Evolutionary conservation across 2,329 filamentous ascomycete genomes (phyloP).

Genomic region (Phyllosticta citriasiana): DNA sequence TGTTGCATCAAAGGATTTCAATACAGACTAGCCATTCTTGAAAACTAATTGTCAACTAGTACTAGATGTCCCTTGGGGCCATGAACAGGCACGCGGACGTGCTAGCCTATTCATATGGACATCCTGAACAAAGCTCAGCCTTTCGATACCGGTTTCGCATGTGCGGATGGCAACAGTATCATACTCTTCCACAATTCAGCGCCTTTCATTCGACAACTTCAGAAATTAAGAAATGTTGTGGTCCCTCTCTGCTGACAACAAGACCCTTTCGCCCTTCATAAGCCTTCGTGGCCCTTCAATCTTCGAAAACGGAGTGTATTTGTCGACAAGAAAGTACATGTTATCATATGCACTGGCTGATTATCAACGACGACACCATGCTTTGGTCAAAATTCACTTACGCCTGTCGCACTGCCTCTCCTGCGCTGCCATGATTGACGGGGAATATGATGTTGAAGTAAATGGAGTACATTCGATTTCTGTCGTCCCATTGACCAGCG

Average conservation of each 20-base stretch:
- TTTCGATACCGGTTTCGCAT: background rate
- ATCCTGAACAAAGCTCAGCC: background rate
- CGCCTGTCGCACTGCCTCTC: slow-evolving; percentile 8
- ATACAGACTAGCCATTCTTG: background rate
- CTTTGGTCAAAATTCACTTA: background rate
- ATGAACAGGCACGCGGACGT: background rate
- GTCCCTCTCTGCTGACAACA: background rate
- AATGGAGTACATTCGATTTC: slow-evolving; percentile 8
- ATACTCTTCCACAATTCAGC: background rate
- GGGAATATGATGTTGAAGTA: slow-evolving; percentile 10
- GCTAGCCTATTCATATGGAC: background rate
- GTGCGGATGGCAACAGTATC: background rate
- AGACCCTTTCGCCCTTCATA: background rate
- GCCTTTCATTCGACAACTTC: background rate
- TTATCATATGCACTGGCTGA: slow-evolving; percentile 14
- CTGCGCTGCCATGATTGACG: slow-evolving; percentile 3
- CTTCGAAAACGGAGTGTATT: slow-evolving; percentile 17
- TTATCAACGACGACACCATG: background rate
- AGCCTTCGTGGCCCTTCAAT: slow-evolving; percentile 13
- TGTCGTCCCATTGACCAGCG: slow-evolving; percentile 3
- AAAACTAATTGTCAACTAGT: background rate
- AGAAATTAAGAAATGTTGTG: background rate
- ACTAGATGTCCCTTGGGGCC: background rate
- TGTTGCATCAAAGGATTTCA: background rate
- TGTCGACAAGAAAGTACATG: slow-evolving; percentile 18